Evolutionary conservation across 352 stramenopile species (phyloP).

Genomic region (Phytophthora boehmeriae): DNA sequence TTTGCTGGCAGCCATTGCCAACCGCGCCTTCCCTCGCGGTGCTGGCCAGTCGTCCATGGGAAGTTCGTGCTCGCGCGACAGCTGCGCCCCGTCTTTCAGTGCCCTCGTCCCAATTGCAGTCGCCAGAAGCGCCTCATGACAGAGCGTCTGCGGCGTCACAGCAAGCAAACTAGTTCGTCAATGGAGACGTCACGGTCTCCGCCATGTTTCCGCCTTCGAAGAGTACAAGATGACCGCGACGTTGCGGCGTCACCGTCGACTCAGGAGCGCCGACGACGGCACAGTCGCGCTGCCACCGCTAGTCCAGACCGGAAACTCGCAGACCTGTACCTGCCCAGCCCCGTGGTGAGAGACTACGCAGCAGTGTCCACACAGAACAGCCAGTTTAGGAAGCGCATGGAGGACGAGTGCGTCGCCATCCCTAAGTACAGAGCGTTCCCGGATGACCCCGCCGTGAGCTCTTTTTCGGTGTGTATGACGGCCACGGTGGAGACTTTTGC

Average conservation of each 20-base stretch:
- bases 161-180: conserved; percentile 27
- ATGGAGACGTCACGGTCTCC: conserved; percentile 18
- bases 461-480: conserved; percentile 88
- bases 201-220: conserved; percentile 15
- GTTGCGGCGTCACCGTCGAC: conserved; percentile 6
- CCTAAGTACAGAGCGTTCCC: conserved; percentile 65
- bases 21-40: conserved; percentile 22
- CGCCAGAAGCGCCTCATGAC: conserved; percentile 12
- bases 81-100: conserved; percentile 18
- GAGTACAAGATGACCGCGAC: conserved; percentile 13
- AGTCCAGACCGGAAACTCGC: conserved; percentile 16
- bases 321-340: conserved; percentile 37
- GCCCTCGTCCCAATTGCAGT: conserved; percentile 11
- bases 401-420: conserved; percentile 84
- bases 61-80: conserved; percentile 44
- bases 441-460: conserved; percentile 64
- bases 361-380: conserved; percentile 84
- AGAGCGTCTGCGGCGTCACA: conserved; percentile 14
- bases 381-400: conserved; percentile 81
- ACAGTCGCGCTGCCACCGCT: conserved; percentile 3
- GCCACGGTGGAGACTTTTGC: conserved; percentile 80
- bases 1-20: conserved; percentile 15
- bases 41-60: conserved; percentile 39
- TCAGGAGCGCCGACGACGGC: conserved; percentile 20
- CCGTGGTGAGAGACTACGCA: conserved; percentile 68